phyloP scores from a whole-genome alignment of 164 flowering plant genomes.

The Platanus orientalis region DNA sequence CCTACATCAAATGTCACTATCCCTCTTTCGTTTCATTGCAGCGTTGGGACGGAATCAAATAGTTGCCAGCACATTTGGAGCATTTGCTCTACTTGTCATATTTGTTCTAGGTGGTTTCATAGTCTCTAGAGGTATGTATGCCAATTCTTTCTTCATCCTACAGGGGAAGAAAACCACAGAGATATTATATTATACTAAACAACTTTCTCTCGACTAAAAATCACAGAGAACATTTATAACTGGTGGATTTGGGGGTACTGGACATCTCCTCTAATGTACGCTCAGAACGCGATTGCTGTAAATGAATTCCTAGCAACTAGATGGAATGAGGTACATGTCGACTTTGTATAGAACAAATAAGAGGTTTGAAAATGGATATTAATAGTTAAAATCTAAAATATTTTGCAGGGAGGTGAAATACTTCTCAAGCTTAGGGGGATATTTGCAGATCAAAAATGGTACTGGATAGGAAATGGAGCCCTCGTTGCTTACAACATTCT shows the following conservation, averaged over 20 bases:
- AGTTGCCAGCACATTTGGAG: conserved; percentile 57
- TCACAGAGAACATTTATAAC: conserved; percentile 24
- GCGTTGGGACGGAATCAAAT: conserved; percentile 48
- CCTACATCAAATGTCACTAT: conserved; percentile 51
- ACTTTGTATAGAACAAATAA: neutral
- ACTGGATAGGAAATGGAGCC: conserved; percentile 78
- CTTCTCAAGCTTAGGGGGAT: conserved; percentile 32
- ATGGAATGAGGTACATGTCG: conserved; percentile 22
- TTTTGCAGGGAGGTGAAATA: conserved; percentile 20
- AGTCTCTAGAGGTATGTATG: conserved; percentile 50
- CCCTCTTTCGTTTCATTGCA: conserved; percentile 50
- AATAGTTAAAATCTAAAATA: neutral
- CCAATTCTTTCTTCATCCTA: neutral
- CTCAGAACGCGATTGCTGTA: conserved; percentile 28
- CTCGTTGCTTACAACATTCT: conserved; percentile 64
- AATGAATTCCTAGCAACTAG: conserved; percentile 23
- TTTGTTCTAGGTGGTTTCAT: conserved; percentile 60
- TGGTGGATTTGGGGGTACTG: conserved; percentile 38
- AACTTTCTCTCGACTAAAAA: neutral
- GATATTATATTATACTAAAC: conserved; percentile 2
- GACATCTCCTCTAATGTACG: conserved; percentile 31
- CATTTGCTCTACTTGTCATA: conserved; percentile 37
- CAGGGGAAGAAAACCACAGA: neutral
- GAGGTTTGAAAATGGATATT: neutral
- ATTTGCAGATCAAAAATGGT: conserved; percentile 50